Base-by-base conservation (phyloP, 2,329 filamentous ascomycete genomes). In the Pezicula neosporulosa region DNA sequence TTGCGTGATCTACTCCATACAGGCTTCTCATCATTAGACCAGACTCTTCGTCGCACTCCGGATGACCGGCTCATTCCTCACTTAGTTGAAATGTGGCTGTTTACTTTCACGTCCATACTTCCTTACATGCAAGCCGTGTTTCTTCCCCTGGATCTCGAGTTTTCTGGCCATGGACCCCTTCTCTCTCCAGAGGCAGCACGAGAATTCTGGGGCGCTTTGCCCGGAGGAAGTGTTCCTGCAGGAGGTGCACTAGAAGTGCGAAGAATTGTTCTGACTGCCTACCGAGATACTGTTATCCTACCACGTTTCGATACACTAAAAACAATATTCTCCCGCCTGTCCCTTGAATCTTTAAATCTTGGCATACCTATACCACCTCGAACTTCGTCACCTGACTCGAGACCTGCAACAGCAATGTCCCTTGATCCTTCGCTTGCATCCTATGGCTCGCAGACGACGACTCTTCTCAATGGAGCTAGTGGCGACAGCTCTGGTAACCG, bases 111-210 rank as follows among this genome's bases (percentile, higher is more conserved):
- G 3, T 88, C 83, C 6, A 89, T 97, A 36, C 72, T 97, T 5
- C 94, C 94, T 0, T 97, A 96, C 65, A 85, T 99, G 62, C 93
- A 97, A 72, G 91, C 93, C 1, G 92, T 97, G 1, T 97, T 99
- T 65, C 74, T 99, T 2, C 94, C 92, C 0, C 74, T 99, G 1
- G 94, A 99, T 64, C 81, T 96, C 10, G 94, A 99, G 66, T 96
- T 99, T 66, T 86, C 90, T 48, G 94, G 93, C 6, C 81, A 81
- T 44, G 94, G 94, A 15, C 77, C 83, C 0, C 80, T 97, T 50
- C 86, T 97, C 80, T 85, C 80, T 1, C 70, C 81, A 0, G 84
- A 90, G 5, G 87, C 95, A 69, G 88, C 92, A 4, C 83, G 85
- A 38, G 93, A 97, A 53, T 96, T 97, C 63, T 97, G 93, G 91